These are phyloP conservation scores for Cladosporium cucumerinum DNA, from an alignment of 2,329 filamentous ascomycete genomes.

Conservation along the genomic window DNA sequence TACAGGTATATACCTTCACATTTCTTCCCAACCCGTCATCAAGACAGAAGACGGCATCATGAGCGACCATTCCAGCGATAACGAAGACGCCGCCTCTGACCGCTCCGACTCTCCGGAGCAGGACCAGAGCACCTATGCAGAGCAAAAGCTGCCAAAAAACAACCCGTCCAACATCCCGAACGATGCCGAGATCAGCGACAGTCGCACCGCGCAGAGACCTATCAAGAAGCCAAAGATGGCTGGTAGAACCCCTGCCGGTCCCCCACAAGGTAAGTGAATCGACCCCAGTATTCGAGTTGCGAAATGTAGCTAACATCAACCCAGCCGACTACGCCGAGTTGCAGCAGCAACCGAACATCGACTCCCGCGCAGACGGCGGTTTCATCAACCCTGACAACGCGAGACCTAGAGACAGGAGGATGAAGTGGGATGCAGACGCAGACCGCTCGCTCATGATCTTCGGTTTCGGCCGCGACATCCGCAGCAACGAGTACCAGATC, in stretches of 20 bases:
- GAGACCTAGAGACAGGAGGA: neutral
- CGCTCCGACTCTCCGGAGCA: neutral
- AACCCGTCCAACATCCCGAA: neutral
- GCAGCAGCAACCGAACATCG: neutral
- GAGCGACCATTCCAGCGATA: neutral
- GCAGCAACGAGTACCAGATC: constrained; percentile 3
- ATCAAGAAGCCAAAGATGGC: neutral
- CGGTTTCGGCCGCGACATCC: constrained; percentile 16
- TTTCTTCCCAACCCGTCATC: neutral
- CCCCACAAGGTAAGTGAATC: neutral
- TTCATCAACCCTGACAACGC: neutral
- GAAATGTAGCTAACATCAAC: neutral
- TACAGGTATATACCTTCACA: neutral
- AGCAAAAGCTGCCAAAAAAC: neutral
- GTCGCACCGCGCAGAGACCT: neutral
- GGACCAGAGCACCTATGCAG: neutral
- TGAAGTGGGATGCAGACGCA: constrained; percentile 20
- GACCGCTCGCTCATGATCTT: constrained; percentile 20
- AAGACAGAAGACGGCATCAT: neutral
- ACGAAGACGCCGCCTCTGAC: neutral
- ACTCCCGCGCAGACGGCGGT: neutral
- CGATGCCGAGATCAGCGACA: neutral
- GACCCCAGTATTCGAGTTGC: too few species aligned
- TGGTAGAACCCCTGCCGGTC: too few species aligned
- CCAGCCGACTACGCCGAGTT: neutral